phyloP scores from a whole-genome alignment of 257 asterid genomes.

The Hygrophila difformis region DNA sequence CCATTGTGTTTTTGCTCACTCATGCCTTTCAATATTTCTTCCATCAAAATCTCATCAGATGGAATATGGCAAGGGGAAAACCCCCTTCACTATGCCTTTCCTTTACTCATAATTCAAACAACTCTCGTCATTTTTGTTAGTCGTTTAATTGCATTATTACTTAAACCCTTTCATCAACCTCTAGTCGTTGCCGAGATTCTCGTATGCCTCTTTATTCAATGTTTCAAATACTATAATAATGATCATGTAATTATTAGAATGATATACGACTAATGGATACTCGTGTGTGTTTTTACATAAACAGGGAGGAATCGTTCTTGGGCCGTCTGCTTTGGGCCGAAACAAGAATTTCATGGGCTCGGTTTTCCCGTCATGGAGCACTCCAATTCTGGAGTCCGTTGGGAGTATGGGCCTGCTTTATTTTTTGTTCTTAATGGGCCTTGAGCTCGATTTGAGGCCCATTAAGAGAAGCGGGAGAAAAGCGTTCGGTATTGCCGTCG shows the following conservation, averaged over 20 bases:
- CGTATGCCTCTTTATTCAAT: conserved; percentile 37
- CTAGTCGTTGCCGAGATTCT: conserved; percentile 83
- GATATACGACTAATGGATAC: too few relatives aligned
- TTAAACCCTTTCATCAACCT: conserved; percentile 68
- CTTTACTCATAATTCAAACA: conserved; percentile 65
- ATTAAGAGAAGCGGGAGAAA: conserved; percentile 32
- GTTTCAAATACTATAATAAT: too few relatives aligned
- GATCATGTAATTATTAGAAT: too few relatives aligned
- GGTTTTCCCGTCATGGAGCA: conserved; percentile 30
- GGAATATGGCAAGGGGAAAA: conserved; percentile 74
- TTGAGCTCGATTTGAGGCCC: conserved; percentile 36
- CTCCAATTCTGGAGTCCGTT: conserved; percentile 37
- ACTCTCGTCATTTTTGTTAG: conserved; percentile 53
- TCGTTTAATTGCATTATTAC: conserved; percentile 53
- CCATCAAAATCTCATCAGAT: conserved; percentile 81
- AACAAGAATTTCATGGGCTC: conserved; percentile 23
- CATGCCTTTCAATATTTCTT: too few relatives aligned
- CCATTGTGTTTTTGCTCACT: too few relatives aligned
- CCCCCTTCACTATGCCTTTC: conserved; percentile 73
- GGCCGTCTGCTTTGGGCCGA: conserved; percentile 47
- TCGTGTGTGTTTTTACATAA: too few relatives aligned
- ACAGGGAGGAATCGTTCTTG: conserved; percentile 45
- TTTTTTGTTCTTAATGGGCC: conserved; percentile 37
- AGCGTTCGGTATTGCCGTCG: conserved; percentile 33
- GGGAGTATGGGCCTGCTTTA: conserved; percentile 40